These are phyloP conservation scores for Bodo saltans DNA, from an alignment of 78 protist genomes.

Conservation along the genomic window DNA sequence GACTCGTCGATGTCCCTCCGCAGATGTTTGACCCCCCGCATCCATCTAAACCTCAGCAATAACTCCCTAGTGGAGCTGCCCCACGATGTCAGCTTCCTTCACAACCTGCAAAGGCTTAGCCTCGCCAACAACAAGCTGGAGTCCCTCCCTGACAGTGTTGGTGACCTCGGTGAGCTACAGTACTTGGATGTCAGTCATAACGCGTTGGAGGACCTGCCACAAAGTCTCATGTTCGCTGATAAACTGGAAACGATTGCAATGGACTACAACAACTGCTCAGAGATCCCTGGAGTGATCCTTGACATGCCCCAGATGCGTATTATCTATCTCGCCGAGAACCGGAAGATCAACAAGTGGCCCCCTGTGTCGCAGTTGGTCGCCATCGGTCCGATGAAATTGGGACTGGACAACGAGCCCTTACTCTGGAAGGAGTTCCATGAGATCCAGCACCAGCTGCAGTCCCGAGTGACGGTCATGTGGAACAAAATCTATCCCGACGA, in stretches of 20 bases:
- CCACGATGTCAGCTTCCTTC: background rate
- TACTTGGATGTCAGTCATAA: background rate
- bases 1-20: no score
- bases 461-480: background rate
- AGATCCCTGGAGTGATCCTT: background rate
- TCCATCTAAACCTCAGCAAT: background rate
- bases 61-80: background rate
- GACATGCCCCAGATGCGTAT: background rate
- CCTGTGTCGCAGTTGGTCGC: background rate
- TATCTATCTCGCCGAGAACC: background rate
- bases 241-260: background rate
- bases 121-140: background rate
- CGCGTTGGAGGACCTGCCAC: background rate
- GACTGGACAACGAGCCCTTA: slow-evolving; percentile 4
- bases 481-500: slow-evolving; percentile 27
- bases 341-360: background rate
- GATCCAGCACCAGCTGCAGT: background rate
- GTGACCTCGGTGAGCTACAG: background rate
- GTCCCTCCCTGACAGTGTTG: background rate
- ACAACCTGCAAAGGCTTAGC: background rate
- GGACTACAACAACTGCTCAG: background rate
- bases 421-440: background rate
- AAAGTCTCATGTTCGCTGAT: background rate
- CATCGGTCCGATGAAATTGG: background rate
- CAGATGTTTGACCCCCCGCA: no score